A percentile compares a stretch with the other conserved stretches of the same genome.
Evolutionary conservation across 2,329 filamentous ascomycete species (phyloP).

Genomic region (Botrytis cinerea): DNA sequence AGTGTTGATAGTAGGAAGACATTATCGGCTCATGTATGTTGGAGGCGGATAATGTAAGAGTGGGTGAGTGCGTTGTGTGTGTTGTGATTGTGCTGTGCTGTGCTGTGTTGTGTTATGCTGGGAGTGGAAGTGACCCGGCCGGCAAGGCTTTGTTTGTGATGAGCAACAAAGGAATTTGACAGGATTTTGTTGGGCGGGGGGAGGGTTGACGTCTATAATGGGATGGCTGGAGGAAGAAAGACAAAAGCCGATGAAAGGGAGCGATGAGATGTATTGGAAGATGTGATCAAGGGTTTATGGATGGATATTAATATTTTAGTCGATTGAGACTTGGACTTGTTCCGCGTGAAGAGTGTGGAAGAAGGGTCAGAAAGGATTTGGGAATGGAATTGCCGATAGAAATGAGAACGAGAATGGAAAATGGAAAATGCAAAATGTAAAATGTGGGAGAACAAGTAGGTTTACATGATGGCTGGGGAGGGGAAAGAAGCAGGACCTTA

Average conservation of each 20-base stretch:
- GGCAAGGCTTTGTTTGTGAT: conserved; percentile 21
- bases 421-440: not conserved
- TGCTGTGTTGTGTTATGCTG: not conserved
- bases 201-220: not conserved
- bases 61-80: not conserved
- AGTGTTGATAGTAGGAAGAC: conserved; percentile 65
- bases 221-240: not conserved
- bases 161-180: conserved; percentile 21
- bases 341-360: not conserved
- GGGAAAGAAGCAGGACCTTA: not conserved
- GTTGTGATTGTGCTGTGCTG: not conserved
- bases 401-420: not conserved
- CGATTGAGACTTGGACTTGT: not conserved
- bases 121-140: conserved; percentile 9
- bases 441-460: conserved; percentile 21
- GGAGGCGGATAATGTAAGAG: conserved; percentile 10
- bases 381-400: conserved; percentile 6
- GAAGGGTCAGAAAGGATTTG: not conserved
- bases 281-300: not conserved
- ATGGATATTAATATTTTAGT: not conserved
- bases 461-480: conserved; percentile 19
- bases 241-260: not conserved
- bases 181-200: not conserved
- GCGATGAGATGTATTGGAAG: not conserved
- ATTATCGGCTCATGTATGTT: conserved; percentile 48